Percentiles rank a stretch among this genome's conserved stretches.
Conservation (phyloP, 2,329 filamentous ascomycete species). For the Penicillium sp. region DNA sequence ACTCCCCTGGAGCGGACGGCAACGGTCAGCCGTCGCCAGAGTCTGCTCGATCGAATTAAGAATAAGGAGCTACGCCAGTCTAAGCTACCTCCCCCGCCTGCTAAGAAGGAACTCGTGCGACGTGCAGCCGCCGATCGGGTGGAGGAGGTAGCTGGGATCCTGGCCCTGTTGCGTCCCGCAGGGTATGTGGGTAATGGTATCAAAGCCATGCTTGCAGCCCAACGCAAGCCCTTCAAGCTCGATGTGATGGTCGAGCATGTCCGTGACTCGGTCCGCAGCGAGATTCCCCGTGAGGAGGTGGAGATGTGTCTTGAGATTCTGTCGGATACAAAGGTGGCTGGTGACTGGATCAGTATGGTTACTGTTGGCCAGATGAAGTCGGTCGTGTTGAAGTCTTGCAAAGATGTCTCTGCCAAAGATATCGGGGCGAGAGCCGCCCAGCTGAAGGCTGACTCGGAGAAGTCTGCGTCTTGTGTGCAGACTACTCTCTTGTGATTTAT, state of each 20-base stretch:
- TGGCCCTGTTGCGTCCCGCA: constrained; percentile 60
- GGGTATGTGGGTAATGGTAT: constrained; percentile 34
- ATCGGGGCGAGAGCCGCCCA: constrained; percentile 35
- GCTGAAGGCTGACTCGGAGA: constrained; percentile 31
- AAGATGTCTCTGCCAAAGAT: constrained; percentile 37
- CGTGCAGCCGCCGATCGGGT: constrained; percentile 66
- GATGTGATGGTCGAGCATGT: constrained; percentile 63
- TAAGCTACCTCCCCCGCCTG: constrained; percentile 47
- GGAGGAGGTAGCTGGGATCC: constrained; percentile 65
- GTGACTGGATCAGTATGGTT: constrained; percentile 52
- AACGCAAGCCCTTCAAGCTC: constrained; percentile 66
- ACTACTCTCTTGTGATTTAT: constrained; percentile 9
- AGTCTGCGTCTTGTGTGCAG: constrained; percentile 16
- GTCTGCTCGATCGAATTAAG: constrained; percentile 73
- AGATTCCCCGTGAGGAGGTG: constrained; percentile 52
- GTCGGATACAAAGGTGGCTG: constrained; percentile 48
- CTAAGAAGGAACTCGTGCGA: constrained; percentile 59
- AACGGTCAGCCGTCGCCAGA: constrained; percentile 50
- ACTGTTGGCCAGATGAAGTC: constrained; percentile 47
- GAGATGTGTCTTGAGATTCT: constrained; percentile 50
- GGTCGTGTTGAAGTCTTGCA: constrained; percentile 48
- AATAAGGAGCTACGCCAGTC: constrained; percentile 61
- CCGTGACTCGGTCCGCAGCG: constrained; percentile 61
- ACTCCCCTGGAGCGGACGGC: constrained; percentile 29
- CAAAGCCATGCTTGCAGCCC: constrained; percentile 36